Base-by-base conservation (phyloP, 176 grass and related monocot genomes). In the Musa itinerans region DNA sequence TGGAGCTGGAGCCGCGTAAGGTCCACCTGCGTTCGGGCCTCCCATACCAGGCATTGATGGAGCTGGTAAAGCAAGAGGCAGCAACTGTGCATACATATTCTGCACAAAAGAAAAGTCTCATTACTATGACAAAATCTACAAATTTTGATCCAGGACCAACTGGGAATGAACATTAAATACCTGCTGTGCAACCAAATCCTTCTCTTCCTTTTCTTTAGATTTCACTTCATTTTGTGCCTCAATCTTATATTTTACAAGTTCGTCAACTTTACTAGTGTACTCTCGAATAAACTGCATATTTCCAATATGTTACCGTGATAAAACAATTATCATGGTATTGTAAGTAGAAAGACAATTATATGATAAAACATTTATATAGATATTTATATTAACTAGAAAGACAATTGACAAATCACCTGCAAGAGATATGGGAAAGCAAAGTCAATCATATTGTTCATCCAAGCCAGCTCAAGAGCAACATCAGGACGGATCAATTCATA, bases 51-150 rank as follows among this genome's bases (percentile, higher is more conserved):
- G 82, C 23, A 84, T 79, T 9, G 89, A 86, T 54, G 94, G 94
- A 11, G 94, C 90, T 24, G 90, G 94, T 63, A 98, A 76, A 29
- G 94, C 94, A 11, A 98, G 90, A 68, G 90, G 94, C 78, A 98
- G 90, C 75, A 98, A 76, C 54, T 91, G 94, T 0, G 94, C 94
- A 22, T 93, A 93, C 94, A 98, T 98, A 78, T 98, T 93, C 94
- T 98, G 90, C 86, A 78, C 29, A 83, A 81, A 20, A n/a, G 10
- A 77, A 86, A 24, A 9, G 69, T 74, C 8, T 11, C 23, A 63
- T 74, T 54, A 74, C 53, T 21, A 50, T 52, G 16, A 76, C 16
- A 77, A 55, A 61, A 23, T 26, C 34, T 6, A 79, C 68, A 52
- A 21, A 63, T 53, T 43, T 43, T 43, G 34, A 43, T 43, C 34